Evolutionary conservation across 2,329 filamentous ascomycete species (phyloP).

Genomic region (Aspergillus sergii): DNA sequence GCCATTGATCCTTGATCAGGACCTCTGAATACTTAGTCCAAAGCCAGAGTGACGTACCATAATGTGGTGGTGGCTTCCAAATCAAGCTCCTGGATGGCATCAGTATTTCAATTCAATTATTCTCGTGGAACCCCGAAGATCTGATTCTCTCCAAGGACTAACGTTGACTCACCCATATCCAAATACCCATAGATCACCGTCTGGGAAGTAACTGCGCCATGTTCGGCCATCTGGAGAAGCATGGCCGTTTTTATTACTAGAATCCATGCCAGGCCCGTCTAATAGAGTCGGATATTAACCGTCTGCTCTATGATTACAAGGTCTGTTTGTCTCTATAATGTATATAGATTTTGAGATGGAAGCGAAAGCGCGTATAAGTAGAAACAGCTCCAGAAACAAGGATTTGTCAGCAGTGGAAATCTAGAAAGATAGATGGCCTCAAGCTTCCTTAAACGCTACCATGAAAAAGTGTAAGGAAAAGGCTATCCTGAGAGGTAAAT

Average conservation of each 20-base stretch:
- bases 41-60: constrained; percentile 61
- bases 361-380: background rate
- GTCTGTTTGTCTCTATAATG: background rate
- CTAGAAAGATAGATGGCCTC: background rate
- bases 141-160: background rate
- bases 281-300: background rate
- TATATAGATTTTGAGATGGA: background rate
- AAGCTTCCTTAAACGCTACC: background rate
- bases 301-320: background rate
- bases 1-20: background rate
- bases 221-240: constrained; percentile 33
- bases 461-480: background rate
- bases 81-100: constrained; percentile 67
- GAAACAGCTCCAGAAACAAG: background rate
- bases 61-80: constrained; percentile 97
- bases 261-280: constrained; percentile 5
- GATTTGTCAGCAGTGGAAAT: background rate
- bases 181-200: constrained; percentile 88
- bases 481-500: background rate
- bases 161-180: constrained; percentile 77
- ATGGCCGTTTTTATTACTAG: constrained; percentile 19
- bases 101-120: too few relatives aligned
- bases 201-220: constrained; percentile 48
- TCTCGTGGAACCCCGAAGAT: background rate
- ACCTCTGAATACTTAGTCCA: background rate